Evolutionary conservation across 78 protist genomes (phyloP).

Genomic region (Dictyostelium intermedium): DNA sequence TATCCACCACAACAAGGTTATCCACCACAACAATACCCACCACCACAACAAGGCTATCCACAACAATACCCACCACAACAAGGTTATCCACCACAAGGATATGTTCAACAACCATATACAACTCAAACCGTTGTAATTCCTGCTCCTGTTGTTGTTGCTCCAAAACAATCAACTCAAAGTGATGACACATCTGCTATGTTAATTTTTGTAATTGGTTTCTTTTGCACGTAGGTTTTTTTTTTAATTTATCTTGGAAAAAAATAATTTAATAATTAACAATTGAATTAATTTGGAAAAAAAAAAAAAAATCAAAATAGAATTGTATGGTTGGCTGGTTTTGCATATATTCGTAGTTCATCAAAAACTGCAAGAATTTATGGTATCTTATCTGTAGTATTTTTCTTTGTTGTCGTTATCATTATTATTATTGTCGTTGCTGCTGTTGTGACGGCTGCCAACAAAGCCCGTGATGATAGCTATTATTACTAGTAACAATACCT

Average conservation of each 20-base stretch:
- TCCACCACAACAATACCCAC: too few species aligned
- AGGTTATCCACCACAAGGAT: not conserved
- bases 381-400: not conserved
- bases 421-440: not conserved
- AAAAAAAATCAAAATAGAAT: not conserved
- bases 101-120: not conserved
- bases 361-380: not conserved
- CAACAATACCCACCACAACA: constrained; percentile 2
- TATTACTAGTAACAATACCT: too few species aligned
- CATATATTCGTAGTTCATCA: not conserved
- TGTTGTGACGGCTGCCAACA: not conserved
- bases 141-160: not conserved
- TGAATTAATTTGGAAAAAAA: not conserved
- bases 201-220: not conserved
- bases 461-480: too few species aligned
- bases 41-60: not conserved
- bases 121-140: not conserved
- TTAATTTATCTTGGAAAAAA: too few species aligned
- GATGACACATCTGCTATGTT: not conserved
- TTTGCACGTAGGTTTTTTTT: not conserved
- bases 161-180: not conserved
- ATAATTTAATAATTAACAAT: not conserved
- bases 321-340: not conserved
- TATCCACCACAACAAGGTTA: not conserved
- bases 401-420: not conserved